Conservation (phyloP, 495 filamentous ascomycete genomes). For the Aspergillus coremiiformis region DNA sequence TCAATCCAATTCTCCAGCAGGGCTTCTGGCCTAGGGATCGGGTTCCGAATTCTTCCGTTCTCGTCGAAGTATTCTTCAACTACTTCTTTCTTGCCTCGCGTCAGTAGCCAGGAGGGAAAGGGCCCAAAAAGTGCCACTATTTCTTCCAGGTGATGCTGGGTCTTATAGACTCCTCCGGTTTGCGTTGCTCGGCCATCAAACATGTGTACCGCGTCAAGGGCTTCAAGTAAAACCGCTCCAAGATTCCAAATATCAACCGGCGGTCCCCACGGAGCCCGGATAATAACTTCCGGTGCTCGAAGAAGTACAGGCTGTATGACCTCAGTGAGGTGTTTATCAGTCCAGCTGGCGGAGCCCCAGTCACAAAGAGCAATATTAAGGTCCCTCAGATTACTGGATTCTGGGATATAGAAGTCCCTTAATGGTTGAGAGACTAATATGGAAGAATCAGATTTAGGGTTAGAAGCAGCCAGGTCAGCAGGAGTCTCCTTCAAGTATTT, state of each 20-base stretch:
- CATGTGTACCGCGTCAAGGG: constrained; percentile 4
- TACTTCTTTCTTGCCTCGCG: not conserved
- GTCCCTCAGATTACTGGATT: no score
- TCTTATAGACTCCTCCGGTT: not conserved
- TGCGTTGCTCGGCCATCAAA: not conserved
- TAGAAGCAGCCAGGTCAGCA: no score
- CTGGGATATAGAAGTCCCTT: no score
- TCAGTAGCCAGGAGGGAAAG: not conserved
- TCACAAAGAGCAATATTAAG: no score
- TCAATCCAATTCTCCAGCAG: not conserved
- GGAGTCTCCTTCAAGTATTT: no score
- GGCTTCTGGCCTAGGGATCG: not conserved
- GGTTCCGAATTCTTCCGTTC: not conserved
- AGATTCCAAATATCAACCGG: constrained; percentile 37
- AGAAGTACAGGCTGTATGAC: constrained; percentile 35
- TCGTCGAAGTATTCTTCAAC: not conserved
- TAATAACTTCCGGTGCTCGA: constrained; percentile 34
- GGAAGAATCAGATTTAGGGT: no score
- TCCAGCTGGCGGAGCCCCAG: no score
- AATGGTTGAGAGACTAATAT: no score
- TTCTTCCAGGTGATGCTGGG: not conserved
- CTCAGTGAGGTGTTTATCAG: no score
- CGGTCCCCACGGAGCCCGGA: constrained; percentile 26
- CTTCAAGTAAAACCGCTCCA: constrained; percentile 9
- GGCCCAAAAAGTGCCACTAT: not conserved